phyloP scores from a whole-genome alignment of 148 eudicot species.

The Cornus controversa region DNA sequence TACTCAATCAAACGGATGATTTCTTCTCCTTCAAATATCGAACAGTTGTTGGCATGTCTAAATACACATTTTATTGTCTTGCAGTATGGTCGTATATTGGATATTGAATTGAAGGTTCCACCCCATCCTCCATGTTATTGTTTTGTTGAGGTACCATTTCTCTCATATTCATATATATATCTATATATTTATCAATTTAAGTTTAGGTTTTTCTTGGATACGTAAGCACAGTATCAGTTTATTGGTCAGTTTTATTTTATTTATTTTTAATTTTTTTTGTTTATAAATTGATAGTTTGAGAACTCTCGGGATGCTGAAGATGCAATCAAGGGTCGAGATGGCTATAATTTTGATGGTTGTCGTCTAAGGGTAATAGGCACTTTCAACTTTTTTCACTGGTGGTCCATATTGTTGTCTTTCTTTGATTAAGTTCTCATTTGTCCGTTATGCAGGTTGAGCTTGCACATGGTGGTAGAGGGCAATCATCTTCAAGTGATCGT shows the following conservation, averaged over 20 bases:
- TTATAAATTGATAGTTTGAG: conserved; percentile 58
- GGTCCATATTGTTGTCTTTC: background rate
- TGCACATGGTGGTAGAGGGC: conserved; percentile 97
- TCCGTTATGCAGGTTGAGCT: conserved; percentile 71
- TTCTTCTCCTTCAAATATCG: background rate
- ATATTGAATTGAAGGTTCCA: conserved; percentile 93
- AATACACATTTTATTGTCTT: conserved; percentile 11
- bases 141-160: conserved; percentile 82
- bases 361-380: conserved; percentile 71
- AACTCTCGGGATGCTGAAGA: conserved; percentile 95
- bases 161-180: too few relatives aligned
- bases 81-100: conserved; percentile 97
- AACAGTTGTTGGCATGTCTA: background rate
- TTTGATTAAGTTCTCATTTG: background rate
- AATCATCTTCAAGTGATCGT: conserved; percentile 82
- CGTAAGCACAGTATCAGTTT: background rate
- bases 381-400: background rate
- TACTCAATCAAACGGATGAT: too few relatives aligned
- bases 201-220: too few relatives aligned
- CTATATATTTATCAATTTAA: too few relatives aligned
- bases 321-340: conserved; percentile 96
- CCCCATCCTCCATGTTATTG: conserved; percentile 93
- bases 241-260: background rate
- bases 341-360: conserved; percentile 96
- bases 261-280: background rate